These are phyloP conservation scores for Bocquillonia castaneifolia DNA, from an alignment of 441 rosid species.

Conservation along the genomic window DNA sequence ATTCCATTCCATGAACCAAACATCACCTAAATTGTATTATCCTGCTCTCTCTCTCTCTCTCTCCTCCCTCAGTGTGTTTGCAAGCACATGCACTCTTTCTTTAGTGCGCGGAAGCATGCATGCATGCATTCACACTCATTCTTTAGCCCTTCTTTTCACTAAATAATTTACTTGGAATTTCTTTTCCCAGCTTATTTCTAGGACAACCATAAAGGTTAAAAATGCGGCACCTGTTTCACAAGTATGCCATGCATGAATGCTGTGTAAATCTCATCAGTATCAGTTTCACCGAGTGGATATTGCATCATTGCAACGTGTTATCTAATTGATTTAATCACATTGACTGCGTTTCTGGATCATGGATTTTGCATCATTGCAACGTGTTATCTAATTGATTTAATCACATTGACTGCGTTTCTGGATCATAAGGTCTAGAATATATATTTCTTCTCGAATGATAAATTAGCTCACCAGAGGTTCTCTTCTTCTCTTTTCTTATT, in stretches of 20 bases:
- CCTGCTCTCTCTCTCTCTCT: no score
- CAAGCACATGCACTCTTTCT: neutral
- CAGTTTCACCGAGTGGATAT: neutral
- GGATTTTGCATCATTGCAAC: neutral
- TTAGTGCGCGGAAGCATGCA: no score
- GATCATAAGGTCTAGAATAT: neutral
- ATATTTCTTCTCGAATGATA: neutral
- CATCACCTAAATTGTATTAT: no score
- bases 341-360: no score
- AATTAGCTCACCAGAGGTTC: neutral
- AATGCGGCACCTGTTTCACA: no score
- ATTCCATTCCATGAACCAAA: no score
- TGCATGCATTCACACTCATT: neutral
- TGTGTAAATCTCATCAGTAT: neutral
- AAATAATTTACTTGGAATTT: neutral
- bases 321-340: no score
- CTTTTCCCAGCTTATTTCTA: neutral
- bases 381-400: neutral
- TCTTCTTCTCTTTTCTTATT: neutral
- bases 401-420: neutral
- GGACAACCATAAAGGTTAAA: neutral
- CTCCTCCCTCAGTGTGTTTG: neutral
- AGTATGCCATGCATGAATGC: no score
- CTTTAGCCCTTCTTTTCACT: neutral
- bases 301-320: neutral